Evolutionary conservation across 257 asterid genomes (phyloP).

Genomic region (Cinchona pubescens): DNA sequence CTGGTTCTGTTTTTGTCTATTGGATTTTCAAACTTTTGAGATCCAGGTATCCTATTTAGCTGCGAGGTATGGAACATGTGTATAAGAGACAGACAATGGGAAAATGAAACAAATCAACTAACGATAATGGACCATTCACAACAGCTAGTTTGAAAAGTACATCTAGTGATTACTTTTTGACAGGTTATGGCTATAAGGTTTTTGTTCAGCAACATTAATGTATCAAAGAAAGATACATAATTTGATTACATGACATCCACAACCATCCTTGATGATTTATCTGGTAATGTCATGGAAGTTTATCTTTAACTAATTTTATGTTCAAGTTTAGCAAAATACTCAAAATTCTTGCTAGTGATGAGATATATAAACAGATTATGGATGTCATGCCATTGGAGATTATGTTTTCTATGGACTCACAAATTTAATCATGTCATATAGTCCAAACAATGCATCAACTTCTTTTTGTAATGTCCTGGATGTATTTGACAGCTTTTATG

Average conservation of each 20-base stretch:
- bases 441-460: background rate
- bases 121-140: background rate
- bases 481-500: background rate
- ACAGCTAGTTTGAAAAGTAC: background rate
- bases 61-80: background rate
- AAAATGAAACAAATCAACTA: background rate
- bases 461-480: background rate
- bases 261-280: background rate
- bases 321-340: background rate
- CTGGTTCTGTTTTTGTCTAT: background rate
- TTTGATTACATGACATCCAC: background rate
- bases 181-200: background rate
- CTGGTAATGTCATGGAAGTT: background rate
- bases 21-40: too few species aligned
- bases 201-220: background rate
- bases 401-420: background rate
- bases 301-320: background rate
- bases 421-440: background rate
- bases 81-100: background rate
- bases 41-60: background rate
- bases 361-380: background rate
- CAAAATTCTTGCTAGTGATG: background rate
- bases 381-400: constrained; percentile 1
- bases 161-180: background rate
- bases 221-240: too few species aligned